Percentiles rank a stretch among this genome's conserved stretches.
These are phyloP conservation scores for Phycomyces blakesleeanus DNA, from an alignment of 192 early-diverging fungal genomes.

Conservation along the genomic window DNA sequence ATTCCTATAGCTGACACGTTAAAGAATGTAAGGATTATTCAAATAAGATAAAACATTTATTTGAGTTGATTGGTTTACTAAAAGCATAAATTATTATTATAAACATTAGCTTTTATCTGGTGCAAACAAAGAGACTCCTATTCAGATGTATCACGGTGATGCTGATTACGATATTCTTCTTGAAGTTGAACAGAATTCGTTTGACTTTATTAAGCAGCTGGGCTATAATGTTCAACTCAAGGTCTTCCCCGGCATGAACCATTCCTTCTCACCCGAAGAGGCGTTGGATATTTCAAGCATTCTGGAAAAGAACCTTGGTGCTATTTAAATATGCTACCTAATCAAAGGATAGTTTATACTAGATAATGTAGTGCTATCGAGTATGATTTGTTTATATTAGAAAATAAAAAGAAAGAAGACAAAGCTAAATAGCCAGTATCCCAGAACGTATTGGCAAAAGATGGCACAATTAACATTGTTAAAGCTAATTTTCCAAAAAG, in stretches of 20 bases:
- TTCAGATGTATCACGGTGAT: constrained; percentile 84
- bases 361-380: too few relatives aligned
- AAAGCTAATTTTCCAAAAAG: too few relatives aligned
- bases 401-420: too few relatives aligned
- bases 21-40: constrained; percentile 35
- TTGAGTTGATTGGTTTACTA: too few relatives aligned
- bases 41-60: too few relatives aligned
- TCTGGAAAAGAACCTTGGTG: constrained; percentile 44
- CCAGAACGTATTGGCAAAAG: too few relatives aligned
- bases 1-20: constrained; percentile 57
- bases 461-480: too few relatives aligned
- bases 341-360: too few relatives aligned
- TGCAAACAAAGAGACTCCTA: constrained; percentile 67
- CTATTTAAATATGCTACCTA: too few relatives aligned
- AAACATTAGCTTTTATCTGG: constrained; percentile 48
- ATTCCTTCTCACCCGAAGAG: constrained; percentile 67
- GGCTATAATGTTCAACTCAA: constrained; percentile 68
- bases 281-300: constrained; percentile 65
- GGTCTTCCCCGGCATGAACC: constrained; percentile 79
- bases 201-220: constrained; percentile 52
- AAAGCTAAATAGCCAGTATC: too few relatives aligned
- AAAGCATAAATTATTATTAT: too few relatives aligned
- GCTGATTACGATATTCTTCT: constrained; percentile 67
- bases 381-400: too few relatives aligned
- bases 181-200: constrained; percentile 66